Conservation (phyloP, 225 moss, liverwort and hornwort genomes). For the Physcomitrium patens region DNA sequence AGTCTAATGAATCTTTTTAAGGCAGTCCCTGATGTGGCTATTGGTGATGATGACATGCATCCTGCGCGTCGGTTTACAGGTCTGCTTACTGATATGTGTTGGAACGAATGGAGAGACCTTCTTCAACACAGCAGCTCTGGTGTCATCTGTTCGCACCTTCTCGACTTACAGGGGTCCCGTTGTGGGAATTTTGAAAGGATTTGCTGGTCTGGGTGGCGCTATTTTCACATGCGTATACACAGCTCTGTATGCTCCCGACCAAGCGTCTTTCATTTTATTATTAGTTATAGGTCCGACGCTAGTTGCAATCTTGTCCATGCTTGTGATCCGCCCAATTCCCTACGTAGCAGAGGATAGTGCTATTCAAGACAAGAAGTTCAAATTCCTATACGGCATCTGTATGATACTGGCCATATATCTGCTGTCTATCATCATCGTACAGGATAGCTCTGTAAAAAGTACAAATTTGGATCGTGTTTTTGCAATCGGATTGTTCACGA, state of each 20-base stretch:
- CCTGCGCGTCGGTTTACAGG: slow-evolving; percentile 25
- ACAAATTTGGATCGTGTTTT: slow-evolving; percentile 22
- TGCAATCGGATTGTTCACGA: slow-evolving; percentile 43
- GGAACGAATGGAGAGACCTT: slow-evolving; percentile 67
- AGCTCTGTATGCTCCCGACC: slow-evolving; percentile 59
- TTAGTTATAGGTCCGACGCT: slow-evolving; percentile 58
- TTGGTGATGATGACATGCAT: not conserved
- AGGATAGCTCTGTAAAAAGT: slow-evolving; percentile 38
- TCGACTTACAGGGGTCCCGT: slow-evolving; percentile 60
- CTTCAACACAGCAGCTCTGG: slow-evolving; percentile 65
- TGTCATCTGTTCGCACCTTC: slow-evolving; percentile 65
- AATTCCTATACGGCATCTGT: slow-evolving; percentile 49
- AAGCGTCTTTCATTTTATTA: slow-evolving; percentile 59
- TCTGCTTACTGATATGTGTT: slow-evolving; percentile 54
- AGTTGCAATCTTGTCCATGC: slow-evolving; percentile 51
- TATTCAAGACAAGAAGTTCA: slow-evolving; percentile 39
- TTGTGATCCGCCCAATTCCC: slow-evolving; percentile 46
- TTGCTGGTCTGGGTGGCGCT: slow-evolving; percentile 72
- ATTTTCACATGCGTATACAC: slow-evolving; percentile 66
- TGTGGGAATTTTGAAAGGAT: slow-evolving; percentile 69
- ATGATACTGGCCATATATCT: slow-evolving; percentile 54
- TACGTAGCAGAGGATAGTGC: slow-evolving; percentile 33
- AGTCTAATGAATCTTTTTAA: no score
- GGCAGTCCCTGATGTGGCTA: no score
- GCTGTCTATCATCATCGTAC: slow-evolving; percentile 47